Percentiles rank a stretch among this genome's conserved stretches.
These are phyloP conservation scores for Cutaneotrichosporon arboriforme DNA, from an alignment of 1,284 basidiomycete genomes.

Conservation along the genomic window DNA sequence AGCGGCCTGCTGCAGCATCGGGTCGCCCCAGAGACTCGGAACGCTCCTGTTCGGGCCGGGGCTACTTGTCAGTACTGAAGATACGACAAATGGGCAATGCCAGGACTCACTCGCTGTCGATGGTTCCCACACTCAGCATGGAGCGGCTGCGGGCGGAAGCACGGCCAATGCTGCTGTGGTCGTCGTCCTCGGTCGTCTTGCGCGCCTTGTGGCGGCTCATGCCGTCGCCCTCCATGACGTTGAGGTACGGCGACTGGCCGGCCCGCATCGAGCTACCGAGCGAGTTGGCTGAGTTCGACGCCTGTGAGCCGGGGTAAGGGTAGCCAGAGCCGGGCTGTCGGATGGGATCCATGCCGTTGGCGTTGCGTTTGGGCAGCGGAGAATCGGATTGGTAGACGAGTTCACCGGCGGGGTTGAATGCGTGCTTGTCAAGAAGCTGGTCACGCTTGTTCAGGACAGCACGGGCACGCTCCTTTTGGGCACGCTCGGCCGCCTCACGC, in stretches of 20 bases:
- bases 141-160: constrained; percentile 55
- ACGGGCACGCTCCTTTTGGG: constrained; percentile 72
- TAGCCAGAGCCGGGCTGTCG: background rate
- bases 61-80: constrained; percentile 47
- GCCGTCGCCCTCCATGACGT: constrained; percentile 2
- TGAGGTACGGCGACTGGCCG: background rate
- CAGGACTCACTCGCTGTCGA: constrained; percentile 38
- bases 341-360: too few relatives aligned
- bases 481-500: constrained; percentile 66
- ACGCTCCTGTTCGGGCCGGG: constrained; percentile 62
- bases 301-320: background rate
- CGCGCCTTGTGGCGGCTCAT: constrained; percentile 63
- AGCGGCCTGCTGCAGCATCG: background rate
- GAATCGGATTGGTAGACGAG: constrained; percentile 14
- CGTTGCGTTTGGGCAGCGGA: background rate
- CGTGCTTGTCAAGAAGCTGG: constrained; percentile 54
- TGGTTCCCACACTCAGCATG: constrained; percentile 39
- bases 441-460: constrained; percentile 92
- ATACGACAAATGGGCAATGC: too few relatives aligned
- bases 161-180: constrained; percentile 78
- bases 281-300: constrained; percentile 5
- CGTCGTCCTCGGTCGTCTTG: constrained; percentile 75
- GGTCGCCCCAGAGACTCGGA: constrained; percentile 24
- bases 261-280: constrained; percentile 7
- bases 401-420: constrained; percentile 2